A percentile compares a stretch with the other conserved stretches of the same genome.
phyloP scores from a whole-genome alignment of 2,329 filamentous ascomycete genomes.

The Paecilomyces variotii region DNA sequence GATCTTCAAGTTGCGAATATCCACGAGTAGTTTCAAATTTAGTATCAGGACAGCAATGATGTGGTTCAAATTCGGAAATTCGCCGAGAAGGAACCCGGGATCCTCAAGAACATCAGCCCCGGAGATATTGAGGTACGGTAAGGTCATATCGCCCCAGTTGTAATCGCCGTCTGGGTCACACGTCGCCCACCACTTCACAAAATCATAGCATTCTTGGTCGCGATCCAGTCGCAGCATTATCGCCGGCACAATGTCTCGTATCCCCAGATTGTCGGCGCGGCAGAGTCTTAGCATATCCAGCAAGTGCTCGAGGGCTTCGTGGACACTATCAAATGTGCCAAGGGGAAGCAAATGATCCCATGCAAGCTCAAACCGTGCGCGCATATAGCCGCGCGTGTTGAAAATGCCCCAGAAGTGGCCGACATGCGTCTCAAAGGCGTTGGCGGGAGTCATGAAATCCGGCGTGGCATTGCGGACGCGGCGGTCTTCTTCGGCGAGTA shows the following conservation, averaged over 20 bases:
- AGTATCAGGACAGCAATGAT: constrained; percentile 23
- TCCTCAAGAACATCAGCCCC: constrained; percentile 37
- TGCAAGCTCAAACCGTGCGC: constrained; percentile 24
- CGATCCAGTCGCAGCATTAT: constrained; percentile 39
- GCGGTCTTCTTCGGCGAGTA: constrained; percentile 29
- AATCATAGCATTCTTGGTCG: constrained; percentile 47
- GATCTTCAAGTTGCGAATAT: constrained; percentile 4
- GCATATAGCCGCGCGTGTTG: constrained; percentile 41
- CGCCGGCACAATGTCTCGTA: constrained; percentile 34
- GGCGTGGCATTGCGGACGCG: constrained; percentile 24
- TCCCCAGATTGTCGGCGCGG: constrained; percentile 39
- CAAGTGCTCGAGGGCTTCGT: constrained; percentile 32
- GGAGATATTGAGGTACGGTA: constrained; percentile 31
- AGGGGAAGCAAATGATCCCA: constrained; percentile 24
- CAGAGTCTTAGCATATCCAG: constrained; percentile 39
- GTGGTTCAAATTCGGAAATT: constrained; percentile 9
- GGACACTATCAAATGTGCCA: constrained; percentile 27
- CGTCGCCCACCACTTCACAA: constrained; percentile 41
- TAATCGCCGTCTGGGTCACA: constrained; percentile 19
- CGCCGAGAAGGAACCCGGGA: constrained; percentile 8
- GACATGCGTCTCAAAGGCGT: constrained; percentile 31
- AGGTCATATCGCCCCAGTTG: constrained; percentile 26
- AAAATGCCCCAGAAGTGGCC: constrained; percentile 38
- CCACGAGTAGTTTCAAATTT: constrained; percentile 29
- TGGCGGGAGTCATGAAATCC: constrained; percentile 18